Evolutionary conservation across 2,329 filamentous ascomycete species (phyloP).

Genomic region (Gnomoniopsis smithogilvyi): DNA sequence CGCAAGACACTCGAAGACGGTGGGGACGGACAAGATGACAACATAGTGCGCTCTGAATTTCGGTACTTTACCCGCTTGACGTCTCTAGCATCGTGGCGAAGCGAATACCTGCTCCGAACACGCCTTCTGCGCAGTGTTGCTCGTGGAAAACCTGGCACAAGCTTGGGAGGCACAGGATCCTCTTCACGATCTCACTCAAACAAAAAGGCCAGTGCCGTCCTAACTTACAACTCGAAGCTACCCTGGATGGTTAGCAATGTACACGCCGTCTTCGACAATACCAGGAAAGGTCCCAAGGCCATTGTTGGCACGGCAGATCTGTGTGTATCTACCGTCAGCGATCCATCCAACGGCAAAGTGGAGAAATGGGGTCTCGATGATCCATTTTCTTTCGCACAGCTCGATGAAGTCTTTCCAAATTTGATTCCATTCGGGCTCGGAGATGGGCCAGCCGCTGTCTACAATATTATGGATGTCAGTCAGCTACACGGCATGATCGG

Average conservation of each 20-base stretch:
- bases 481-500: slow-evolving; percentile 79
- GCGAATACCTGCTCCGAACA: slow-evolving; percentile 89
- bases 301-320: slow-evolving; percentile 81
- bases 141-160: slow-evolving; percentile 73
- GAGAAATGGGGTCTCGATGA: slow-evolving; percentile 82
- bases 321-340: slow-evolving; percentile 75
- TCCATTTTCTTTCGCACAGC: slow-evolving; percentile 70
- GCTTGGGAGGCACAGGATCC: slow-evolving; percentile 46
- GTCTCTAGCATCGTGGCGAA: slow-evolving; percentile 85
- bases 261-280: slow-evolving; percentile 70
- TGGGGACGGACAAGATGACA: slow-evolving; percentile 45
- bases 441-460: slow-evolving; percentile 71
- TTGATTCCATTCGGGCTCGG: slow-evolving; percentile 75
- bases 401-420: slow-evolving; percentile 72
- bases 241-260: slow-evolving; percentile 76
- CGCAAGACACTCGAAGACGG: slow-evolving; percentile 33
- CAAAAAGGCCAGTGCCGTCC: slow-evolving; percentile 68
- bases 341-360: slow-evolving; percentile 71
- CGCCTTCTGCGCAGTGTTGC: slow-evolving; percentile 76
- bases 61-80: slow-evolving; percentile 82
- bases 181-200: slow-evolving; percentile 50
- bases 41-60: slow-evolving; percentile 64
- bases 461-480: slow-evolving; percentile 89
- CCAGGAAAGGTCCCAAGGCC: slow-evolving; percentile 72
- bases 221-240: slow-evolving; percentile 84